A percentile compares a stretch with the other conserved stretches of the same genome.
Evolutionary conservation across 129 eudicot species (phyloP).

Genomic region (Apium graveolens): DNA sequence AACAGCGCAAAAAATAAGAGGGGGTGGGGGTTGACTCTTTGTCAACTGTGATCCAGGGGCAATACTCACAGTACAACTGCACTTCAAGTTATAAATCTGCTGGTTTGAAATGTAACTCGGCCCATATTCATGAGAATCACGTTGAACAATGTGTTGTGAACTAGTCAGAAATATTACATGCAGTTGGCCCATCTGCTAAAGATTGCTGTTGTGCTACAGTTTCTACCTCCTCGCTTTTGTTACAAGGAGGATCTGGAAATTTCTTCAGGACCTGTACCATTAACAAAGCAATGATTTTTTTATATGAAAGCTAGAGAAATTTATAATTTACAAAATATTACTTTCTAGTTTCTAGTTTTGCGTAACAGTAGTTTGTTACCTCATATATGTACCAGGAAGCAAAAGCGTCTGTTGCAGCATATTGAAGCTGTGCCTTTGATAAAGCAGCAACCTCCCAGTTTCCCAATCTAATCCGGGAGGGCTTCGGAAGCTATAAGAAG

Average conservation of each 20-base stretch:
- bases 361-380: slow-evolving; percentile 31
- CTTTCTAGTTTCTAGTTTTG: background rate
- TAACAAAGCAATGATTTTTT: background rate
- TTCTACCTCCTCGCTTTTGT: slow-evolving; percentile 20
- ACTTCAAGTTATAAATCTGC: background rate
- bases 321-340: background rate
- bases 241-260: slow-evolving; percentile 29
- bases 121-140: background rate
- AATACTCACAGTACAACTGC: background rate
- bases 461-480: slow-evolving; percentile 56
- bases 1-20: background rate
- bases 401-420: slow-evolving; percentile 87
- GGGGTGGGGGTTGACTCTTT: background rate
- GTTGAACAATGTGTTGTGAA: background rate
- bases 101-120: background rate
- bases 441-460: slow-evolving; percentile 71
- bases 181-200: background rate
- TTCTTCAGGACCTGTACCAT: slow-evolving; percentile 35
- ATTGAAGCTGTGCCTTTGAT: slow-evolving; percentile 48
- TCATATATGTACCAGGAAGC: slow-evolving; percentile 69
- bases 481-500: slow-evolving; percentile 55
- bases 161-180: background rate
- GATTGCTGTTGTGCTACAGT: slow-evolving; percentile 18
- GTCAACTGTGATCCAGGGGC: background rate
- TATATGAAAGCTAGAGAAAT: background rate